These are phyloP conservation scores for Aspergillus caelatus DNA, from an alignment of 2,329 filamentous ascomycete species.

Conservation along the genomic window DNA sequence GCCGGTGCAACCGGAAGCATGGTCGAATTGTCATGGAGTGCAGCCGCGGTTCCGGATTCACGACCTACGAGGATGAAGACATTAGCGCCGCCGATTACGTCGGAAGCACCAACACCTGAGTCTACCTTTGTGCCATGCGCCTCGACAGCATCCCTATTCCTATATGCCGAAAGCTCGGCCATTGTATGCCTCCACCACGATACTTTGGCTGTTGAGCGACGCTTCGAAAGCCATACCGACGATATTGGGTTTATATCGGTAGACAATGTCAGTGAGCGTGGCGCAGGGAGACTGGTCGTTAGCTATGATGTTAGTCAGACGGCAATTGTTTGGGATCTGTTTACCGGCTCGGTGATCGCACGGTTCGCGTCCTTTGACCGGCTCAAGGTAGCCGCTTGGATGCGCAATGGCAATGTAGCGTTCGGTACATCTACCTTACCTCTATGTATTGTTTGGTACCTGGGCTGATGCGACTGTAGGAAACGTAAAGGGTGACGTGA, in stretches of 20 bases:
- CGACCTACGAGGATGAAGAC: constrained; percentile 57
- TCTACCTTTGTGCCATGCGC: constrained; percentile 80
- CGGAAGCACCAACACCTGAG: constrained; percentile 32
- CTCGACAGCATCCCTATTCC: constrained; percentile 85
- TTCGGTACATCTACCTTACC: constrained; percentile 68
- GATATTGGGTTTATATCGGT: constrained; percentile 83
- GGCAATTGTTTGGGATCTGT: constrained; percentile 94
- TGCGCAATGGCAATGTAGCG: constrained; percentile 94
- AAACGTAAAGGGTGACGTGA: constrained; percentile 88
- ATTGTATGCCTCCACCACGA: constrained; percentile 92
- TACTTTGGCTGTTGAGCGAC: constrained; percentile 82
- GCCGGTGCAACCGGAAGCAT: constrained; percentile 41
- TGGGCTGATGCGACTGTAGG: constrained; percentile 55
- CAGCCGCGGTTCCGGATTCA: constrained; percentile 62
- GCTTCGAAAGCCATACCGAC: constrained; percentile 81
- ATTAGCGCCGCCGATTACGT: constrained; percentile 38
- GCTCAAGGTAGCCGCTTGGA: constrained; percentile 85
- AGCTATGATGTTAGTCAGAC: constrained; percentile 92
- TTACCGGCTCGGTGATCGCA: constrained; percentile 86
- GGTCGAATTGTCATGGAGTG: constrained; percentile 63
- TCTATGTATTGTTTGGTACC: background rate
- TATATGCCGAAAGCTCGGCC: constrained; percentile 80
- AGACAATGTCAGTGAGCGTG: constrained; percentile 87
- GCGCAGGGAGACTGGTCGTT: constrained; percentile 81
- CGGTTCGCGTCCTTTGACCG: constrained; percentile 92